A percentile compares a stretch with the other conserved stretches of the same genome.
These are phyloP conservation scores for Annulohypoxylon maeteangense DNA, from an alignment of 495 filamentous ascomycete genomes.

Conservation along the genomic window DNA sequence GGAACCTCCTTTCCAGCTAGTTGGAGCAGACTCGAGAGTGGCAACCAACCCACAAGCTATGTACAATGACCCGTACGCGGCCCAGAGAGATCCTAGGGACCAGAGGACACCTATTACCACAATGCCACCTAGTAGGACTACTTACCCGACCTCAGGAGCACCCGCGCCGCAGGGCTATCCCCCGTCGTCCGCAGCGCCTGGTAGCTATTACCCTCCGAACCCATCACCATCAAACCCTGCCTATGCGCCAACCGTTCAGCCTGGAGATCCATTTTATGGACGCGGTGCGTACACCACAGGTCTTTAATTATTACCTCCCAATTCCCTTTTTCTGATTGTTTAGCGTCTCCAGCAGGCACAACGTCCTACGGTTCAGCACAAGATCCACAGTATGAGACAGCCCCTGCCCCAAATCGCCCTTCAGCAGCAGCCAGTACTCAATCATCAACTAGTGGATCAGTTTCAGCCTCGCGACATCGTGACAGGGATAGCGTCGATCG, in stretches of 20 bases:
- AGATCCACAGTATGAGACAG: slow-evolving; percentile 50
- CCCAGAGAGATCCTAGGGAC: slow-evolving; percentile 44
- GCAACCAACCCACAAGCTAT: slow-evolving; percentile 40
- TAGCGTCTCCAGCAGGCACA: slow-evolving; percentile 63
- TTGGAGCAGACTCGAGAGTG: slow-evolving; percentile 46
- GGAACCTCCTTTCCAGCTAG: slow-evolving; percentile 46
- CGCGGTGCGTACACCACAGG: slow-evolving; percentile 61
- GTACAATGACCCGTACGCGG: slow-evolving; percentile 44
- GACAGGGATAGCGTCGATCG: slow-evolving; percentile 52
- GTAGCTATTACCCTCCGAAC: slow-evolving; percentile 48
- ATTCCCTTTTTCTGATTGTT: slow-evolving; percentile 59
- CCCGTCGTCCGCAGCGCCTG: slow-evolving; percentile 37
- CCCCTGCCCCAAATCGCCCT: slow-evolving; percentile 46
- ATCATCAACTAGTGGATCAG: slow-evolving; percentile 47
- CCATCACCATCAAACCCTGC: slow-evolving; percentile 45
- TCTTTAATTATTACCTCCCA: slow-evolving; percentile 39
- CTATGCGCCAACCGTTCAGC: slow-evolving; percentile 50
- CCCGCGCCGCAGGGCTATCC: slow-evolving; percentile 44
- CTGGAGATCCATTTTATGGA: slow-evolving; percentile 60
- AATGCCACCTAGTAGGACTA: slow-evolving; percentile 43
- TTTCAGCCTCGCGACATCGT: slow-evolving; percentile 48
- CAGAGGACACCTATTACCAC: slow-evolving; percentile 47
- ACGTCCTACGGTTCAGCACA: slow-evolving; percentile 51
- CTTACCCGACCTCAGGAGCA: slow-evolving; percentile 48
- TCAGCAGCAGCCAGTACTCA: slow-evolving; percentile 47